phyloP scores from a whole-genome alignment of 2,329 filamentous ascomycete species.

The Fusarium tjaetaba region DNA sequence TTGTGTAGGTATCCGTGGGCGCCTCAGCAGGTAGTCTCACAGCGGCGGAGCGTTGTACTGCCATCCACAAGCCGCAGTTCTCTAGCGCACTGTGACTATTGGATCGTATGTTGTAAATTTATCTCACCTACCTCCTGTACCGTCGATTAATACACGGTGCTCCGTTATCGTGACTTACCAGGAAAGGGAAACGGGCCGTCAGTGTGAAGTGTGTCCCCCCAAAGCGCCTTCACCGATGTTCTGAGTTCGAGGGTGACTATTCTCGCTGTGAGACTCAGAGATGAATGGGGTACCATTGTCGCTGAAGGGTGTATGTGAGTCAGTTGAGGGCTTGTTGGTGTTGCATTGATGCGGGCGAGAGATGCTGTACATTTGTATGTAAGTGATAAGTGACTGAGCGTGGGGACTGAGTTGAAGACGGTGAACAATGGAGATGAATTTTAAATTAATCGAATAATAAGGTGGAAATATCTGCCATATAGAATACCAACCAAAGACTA shows the following conservation, averaged over 20 bases:
- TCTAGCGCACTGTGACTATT: not conserved
- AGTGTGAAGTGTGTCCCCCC: constrained; percentile 13
- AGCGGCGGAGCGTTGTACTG: constrained; percentile 24
- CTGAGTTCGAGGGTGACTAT: constrained; percentile 11
- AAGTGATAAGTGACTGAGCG: not conserved
- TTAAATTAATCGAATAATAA: not conserved
- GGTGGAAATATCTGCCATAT: not conserved
- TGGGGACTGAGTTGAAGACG: constrained; percentile 1
- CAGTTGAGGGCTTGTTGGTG: constrained; percentile 18
- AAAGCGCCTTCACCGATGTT: constrained; percentile 31
- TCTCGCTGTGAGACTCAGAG: constrained; percentile 1
- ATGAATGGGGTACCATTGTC: constrained; percentile 14
- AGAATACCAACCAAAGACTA: fast-evolving
- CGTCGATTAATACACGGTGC: not conserved
- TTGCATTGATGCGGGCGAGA: constrained; percentile 17
- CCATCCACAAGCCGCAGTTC: constrained; percentile 8
- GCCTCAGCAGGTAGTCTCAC: constrained; percentile 26
- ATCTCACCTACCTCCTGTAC: not conserved
- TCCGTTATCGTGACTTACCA: not conserved
- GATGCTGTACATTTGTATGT: constrained; percentile 23
- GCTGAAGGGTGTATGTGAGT: constrained; percentile 29
- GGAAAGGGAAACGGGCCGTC: constrained; percentile 21
- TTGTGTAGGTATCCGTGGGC: constrained; percentile 4
- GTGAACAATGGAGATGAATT: not conserved
- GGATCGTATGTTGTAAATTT: not conserved